Evolutionary conservation across 1,284 basidiomycete species (phyloP).

Genomic region (Austropuccinia psidii): DNA sequence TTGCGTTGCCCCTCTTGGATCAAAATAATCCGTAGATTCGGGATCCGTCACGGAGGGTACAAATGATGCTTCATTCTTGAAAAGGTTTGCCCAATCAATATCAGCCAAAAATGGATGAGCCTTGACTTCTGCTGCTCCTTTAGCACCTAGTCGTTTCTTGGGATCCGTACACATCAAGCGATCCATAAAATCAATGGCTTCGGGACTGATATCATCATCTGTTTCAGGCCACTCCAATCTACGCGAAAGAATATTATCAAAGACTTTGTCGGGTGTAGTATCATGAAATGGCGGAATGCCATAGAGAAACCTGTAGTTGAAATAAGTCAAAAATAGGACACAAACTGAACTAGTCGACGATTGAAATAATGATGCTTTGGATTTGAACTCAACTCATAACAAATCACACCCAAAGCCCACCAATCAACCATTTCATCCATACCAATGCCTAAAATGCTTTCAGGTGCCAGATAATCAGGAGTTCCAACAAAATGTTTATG

Average conservation of each 20-base stretch:
- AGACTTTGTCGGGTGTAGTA: constrained; percentile 91
- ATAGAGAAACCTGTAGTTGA: constrained; percentile 64
- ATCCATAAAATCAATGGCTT: constrained; percentile 86
- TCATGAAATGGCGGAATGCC: constrained; percentile 97
- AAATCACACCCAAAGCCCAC: constrained; percentile 98
- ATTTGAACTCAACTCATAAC: constrained; percentile 63
- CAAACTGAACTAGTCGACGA: neutral
- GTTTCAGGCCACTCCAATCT: constrained; percentile 69
- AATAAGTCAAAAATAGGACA: neutral
- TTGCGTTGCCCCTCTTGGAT: constrained; percentile 83
- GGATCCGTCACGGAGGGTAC: constrained; percentile 92
- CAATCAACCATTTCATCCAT: constrained; percentile 97
- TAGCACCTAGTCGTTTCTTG: constrained; percentile 67
- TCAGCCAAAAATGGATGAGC: constrained; percentile 80
- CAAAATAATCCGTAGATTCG: constrained; percentile 98
- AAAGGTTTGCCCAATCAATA: constrained; percentile 88
- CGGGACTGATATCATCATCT: constrained; percentile 57
- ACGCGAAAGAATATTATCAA: constrained; percentile 96
- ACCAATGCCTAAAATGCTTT: constrained; percentile 89
- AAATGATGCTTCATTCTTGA: constrained; percentile 80
- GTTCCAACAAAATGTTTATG: constrained; percentile 69
- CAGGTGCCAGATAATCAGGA: constrained; percentile 91
- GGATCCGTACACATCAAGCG: constrained; percentile 77
- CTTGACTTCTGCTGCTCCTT: constrained; percentile 89
- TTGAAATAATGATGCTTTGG: neutral